These are phyloP conservation scores for Malus hybrid DNA, from an alignment of 331 rosid species.

Conservation along the genomic window DNA sequence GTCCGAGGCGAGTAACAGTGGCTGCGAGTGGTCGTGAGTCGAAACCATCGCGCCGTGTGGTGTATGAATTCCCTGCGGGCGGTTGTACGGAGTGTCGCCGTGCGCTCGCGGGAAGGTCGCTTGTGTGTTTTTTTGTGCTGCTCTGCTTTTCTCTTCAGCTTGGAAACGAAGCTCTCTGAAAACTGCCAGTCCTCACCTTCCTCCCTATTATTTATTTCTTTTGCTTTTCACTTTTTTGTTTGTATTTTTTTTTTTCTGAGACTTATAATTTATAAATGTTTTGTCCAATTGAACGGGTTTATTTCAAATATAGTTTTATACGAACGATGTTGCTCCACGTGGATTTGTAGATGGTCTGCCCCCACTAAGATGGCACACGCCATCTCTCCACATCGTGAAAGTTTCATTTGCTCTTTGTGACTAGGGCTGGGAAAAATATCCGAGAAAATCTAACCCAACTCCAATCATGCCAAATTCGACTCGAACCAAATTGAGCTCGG, in stretches of 20 bases:
- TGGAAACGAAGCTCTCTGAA: background rate
- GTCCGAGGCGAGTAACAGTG: slow-evolving; percentile 5
- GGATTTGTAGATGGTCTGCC: background rate
- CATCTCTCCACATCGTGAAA: too few species aligned
- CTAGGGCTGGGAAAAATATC: too few species aligned
- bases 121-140: background rate
- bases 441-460: too few species aligned
- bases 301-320: too few species aligned
- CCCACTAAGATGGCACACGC: background rate
- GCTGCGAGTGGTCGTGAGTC: background rate
- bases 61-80: background rate
- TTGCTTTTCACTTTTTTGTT: background rate
- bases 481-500: too few species aligned
- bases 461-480: too few species aligned
- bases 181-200: background rate
- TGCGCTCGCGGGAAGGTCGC: background rate
- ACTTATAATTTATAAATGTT: background rate
- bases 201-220: background rate
- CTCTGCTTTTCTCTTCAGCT: background rate
- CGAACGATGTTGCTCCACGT: background rate
- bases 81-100: background rate
- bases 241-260: background rate
- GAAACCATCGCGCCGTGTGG: background rate
- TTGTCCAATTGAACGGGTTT: background rate
- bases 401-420: background rate